Evolutionary conservation across 192 early-diverging fungal species (phyloP), one percentile per base, ranked within the genome.

Genomic region (Rhizoclosmatium sp.): DNA sequence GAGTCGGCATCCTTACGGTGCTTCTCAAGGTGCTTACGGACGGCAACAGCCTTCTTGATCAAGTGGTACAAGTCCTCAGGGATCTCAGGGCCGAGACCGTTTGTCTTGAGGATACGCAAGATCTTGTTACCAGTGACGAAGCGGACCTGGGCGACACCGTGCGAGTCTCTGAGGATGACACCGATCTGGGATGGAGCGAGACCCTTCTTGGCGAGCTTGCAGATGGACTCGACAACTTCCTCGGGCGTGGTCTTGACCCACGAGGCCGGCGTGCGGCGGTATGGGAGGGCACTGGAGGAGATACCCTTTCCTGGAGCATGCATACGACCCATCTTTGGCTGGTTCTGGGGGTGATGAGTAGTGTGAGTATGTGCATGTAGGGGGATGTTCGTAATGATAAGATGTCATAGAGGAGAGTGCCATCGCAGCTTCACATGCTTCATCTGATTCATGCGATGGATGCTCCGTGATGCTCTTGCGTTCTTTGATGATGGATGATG

Each of bases 161-260:
- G 95, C 78, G 94, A 93, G 88, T 99, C 98, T 89, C 98, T 92
- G 79, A 99, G 94, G 68, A 93, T 86, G 64, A 95, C 95, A 93
- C 98, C 98, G 85, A 99, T 99, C 90, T 98, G 96, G 76, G 98
- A 98, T 76, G 98, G 98, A 79, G 93, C 91, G 84, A 95, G 86
- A 91, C 98, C 98, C 95, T 99, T 99, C 93, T 97, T 98, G 85
- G 98, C 96, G 78, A 96, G 91, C 93, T 99, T 99, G 93, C 92
- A 95, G 88, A 99, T 98, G 87, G 94, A 93, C 80, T 98, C 97
- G 89, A 95, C 90, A 82, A 99, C 97, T 85, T 98, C 96, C 84
- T 97, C 95, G 74, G 96, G 91, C 68, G 95, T 93, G 86, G 96
- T 94, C 94, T 99, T 99, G 86, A 96, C 90, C 98, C 98, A 99